Evolutionary conservation across 768 basidiomycete genomes (phyloP).

Genomic region (Hirschioporus abietinus): DNA sequence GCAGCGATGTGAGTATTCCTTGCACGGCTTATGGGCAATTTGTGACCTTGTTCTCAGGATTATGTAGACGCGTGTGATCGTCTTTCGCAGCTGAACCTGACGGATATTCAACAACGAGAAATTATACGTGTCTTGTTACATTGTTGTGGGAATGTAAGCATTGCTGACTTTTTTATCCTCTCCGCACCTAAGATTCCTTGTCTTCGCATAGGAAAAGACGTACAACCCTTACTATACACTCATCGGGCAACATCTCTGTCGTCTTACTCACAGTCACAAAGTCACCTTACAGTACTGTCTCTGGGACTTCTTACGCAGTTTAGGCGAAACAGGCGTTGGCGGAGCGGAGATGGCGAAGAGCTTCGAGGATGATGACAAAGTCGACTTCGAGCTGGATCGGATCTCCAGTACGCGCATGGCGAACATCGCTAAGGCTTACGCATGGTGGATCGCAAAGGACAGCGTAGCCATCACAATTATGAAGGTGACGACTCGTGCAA

Average conservation of each 20-base stretch:
- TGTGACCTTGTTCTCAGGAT: constrained; percentile 50
- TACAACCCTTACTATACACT: constrained; percentile 97
- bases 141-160: constrained; percentile 82
- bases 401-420: constrained; percentile 52
- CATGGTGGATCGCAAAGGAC: constrained; percentile 91
- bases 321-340: constrained; percentile 81
- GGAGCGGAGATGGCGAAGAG: constrained; percentile 69
- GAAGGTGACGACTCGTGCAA: constrained; percentile 54
- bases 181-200: not conserved
- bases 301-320: constrained; percentile 93
- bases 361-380: constrained; percentile 37
- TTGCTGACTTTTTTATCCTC: constrained; percentile 3
- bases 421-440: constrained; percentile 82
- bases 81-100: constrained; percentile 75
- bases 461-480: constrained; percentile 68
- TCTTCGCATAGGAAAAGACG: constrained; percentile 59
- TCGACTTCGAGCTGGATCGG: constrained; percentile 38
- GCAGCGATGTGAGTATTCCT: constrained; percentile 67
- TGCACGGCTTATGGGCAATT: not conserved
- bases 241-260: constrained; percentile 78
- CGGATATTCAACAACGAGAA: constrained; percentile 90
- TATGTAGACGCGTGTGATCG: constrained; percentile 94
- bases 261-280: constrained; percentile 73
- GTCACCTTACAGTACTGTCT: constrained; percentile 92
- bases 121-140: constrained; percentile 90